Conservation (phyloP, 306 rosid species). For the Morella rubra region DNA sequence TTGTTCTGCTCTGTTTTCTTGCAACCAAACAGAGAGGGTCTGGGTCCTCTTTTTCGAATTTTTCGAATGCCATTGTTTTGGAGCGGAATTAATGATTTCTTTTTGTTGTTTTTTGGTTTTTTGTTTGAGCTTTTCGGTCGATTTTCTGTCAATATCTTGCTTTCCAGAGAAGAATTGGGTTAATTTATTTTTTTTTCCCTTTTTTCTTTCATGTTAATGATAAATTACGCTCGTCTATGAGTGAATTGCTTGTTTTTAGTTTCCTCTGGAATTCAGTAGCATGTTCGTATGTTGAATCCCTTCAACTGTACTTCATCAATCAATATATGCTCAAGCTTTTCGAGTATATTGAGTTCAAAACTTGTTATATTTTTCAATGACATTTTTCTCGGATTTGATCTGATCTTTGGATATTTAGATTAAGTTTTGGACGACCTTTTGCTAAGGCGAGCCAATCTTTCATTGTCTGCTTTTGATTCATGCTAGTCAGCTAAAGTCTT, state of each 20-base stretch:
- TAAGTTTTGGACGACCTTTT: neutral
- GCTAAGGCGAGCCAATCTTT: neutral
- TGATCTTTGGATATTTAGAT: neutral
- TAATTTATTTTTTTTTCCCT: neutral
- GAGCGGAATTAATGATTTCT: neutral
- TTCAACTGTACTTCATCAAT: no score
- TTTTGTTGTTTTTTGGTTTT: neutral
- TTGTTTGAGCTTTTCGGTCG: neutral
- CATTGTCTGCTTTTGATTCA: constrained; percentile 6
- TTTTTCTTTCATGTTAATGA: neutral
- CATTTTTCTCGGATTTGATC: neutral
- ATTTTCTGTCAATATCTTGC: neutral
- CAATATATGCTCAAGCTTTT: neutral
- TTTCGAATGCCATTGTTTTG: neutral
- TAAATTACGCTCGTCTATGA: neutral
- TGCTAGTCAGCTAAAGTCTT: neutral
- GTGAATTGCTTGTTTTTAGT: constrained; percentile 7
- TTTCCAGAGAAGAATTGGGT: neutral
- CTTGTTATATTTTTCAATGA: neutral
- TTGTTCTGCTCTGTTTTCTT: neutral
- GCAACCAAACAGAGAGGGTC: neutral
- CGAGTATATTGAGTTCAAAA: neutral
- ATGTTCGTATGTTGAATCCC: neutral
- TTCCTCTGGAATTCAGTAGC: neutral
- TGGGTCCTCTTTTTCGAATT: neutral